Base-by-base conservation (phyloP, 1,139 yeast genomes). In the Geotrichum macrosporum region DNA sequence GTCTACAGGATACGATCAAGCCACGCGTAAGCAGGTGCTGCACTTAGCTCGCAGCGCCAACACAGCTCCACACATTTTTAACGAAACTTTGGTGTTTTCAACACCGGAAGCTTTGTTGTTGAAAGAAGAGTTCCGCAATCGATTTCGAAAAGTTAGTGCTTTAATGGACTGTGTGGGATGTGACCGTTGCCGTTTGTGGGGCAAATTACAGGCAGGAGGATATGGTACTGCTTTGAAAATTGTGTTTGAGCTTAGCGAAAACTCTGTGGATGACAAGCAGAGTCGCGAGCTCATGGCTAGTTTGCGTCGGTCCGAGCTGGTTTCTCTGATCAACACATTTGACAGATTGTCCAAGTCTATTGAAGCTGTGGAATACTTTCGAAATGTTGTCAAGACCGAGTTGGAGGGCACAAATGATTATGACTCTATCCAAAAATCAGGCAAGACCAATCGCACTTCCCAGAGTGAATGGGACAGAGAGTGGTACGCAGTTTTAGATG, bases 141-240 rank as follows among this genome's bases (percentile, higher is more conserved):
- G 95, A 50, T 94, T 92, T 66, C 81, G 80, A 62, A 94, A 92
- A 63, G 94, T 92, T 31, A 82, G 95, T 26, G 84, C 86, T 44
- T 79, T 92, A 44, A 94, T 94, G 97, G 96, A 92, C 67, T 92
- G 99, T 71, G 97, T 94, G 40, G 96, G 96, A 32, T 92, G 99
- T 70, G 98, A 92, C 65, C 76, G 97, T 63, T 92, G 99, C 66
- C 78, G 97, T 61, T 73, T 94, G 68, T 92, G 99, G 99, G 98
- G 98, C 13, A 92, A 94, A 67, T 77, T 92, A 26, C 98, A 92
- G 70, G 87, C 95, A 1, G 87, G 94, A 16, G 99, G 99, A 20
- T 92, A 92, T 64, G 99, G 97, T 20, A 92, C 99, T 16, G 95
- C 96, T 1, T 75, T 94, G 61, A 92, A 92, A 67, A 76, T 89